Evolutionary conservation across 495 filamentous ascomycete species (phyloP).

Genomic region (Gamarada debralockiae): DNA sequence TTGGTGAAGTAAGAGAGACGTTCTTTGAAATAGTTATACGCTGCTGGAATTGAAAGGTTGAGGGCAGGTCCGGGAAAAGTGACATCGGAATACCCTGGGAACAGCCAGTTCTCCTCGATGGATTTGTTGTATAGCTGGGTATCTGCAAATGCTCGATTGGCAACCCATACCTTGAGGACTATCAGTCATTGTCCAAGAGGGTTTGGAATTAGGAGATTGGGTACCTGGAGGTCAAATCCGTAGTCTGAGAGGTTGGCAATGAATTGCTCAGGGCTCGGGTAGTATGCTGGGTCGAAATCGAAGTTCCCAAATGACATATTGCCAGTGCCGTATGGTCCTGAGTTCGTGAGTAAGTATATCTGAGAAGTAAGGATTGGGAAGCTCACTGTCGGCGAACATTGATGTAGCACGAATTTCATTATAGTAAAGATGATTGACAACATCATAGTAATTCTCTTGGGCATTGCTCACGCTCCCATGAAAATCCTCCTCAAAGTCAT

Average conservation of each 20-base stretch:
- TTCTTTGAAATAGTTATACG: slow-evolving; percentile 29
- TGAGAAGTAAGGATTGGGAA: no score
- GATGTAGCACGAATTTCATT: slow-evolving; percentile 26
- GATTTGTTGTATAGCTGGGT: slow-evolving; percentile 25
- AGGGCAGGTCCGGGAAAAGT: slow-evolving; percentile 27
- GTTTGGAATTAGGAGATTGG: no score
- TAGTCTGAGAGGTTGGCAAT: slow-evolving; percentile 25
- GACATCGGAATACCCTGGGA: slow-evolving; percentile 20
- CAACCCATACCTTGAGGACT: slow-evolving; percentile 25
- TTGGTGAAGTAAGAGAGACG: slow-evolving; percentile 24
- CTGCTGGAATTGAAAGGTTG: slow-evolving; percentile 30
- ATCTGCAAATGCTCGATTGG: slow-evolving; percentile 25
- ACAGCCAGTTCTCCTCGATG: slow-evolving; percentile 19
- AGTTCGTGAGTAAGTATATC: not conserved
- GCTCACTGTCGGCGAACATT: slow-evolving; percentile 27
- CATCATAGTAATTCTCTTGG: slow-evolving; percentile 29
- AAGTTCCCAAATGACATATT: slow-evolving; percentile 31
- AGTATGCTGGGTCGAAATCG: slow-evolving; percentile 29
- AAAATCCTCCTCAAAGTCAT: slow-evolving; percentile 30
- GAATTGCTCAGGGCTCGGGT: slow-evolving; percentile 24
- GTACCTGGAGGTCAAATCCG: slow-evolving; percentile 25
- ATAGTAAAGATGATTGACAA: slow-evolving; percentile 27
- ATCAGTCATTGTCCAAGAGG: not conserved
- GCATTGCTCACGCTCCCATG: slow-evolving; percentile 28
- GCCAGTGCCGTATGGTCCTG: slow-evolving; percentile 29